Evolutionary conservation across 805 yeast genomes (phyloP).

Genomic region (Wickerhamomyces bisporus): DNA sequence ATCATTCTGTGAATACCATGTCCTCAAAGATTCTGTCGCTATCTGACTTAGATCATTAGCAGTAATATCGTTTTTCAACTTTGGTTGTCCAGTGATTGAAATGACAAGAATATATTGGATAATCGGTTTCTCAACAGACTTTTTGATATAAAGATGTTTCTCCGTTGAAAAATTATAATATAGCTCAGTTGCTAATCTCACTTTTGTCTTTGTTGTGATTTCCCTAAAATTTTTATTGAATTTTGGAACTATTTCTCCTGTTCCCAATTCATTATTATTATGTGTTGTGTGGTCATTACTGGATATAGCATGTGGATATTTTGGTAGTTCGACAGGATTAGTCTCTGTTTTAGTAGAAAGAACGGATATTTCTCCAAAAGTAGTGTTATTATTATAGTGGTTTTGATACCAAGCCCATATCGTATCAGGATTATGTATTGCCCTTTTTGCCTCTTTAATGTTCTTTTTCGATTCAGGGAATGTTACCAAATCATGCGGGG

Average conservation of each 20-base stretch:
- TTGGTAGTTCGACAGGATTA: slow-evolving; percentile 14
- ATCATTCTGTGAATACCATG: slow-evolving; percentile 9
- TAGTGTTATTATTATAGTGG: slow-evolving; percentile 3
- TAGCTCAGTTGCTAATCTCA: slow-evolving; percentile 29
- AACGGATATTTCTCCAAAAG: slow-evolving; percentile 18
- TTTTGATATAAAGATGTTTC: slow-evolving; percentile 31
- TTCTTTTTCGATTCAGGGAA: slow-evolving; percentile 15
- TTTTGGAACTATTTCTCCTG: slow-evolving; percentile 17
- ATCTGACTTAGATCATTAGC: slow-evolving; percentile 22
- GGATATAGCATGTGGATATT: slow-evolving; percentile 12
- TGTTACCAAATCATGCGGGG: slow-evolving; percentile 8
- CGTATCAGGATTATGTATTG: slow-evolving; percentile 13
- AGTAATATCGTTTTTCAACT: slow-evolving; percentile 9
- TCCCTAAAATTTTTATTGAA: slow-evolving; percentile 22
- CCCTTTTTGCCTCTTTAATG: slow-evolving; percentile 16
- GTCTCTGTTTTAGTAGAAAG: slow-evolving; percentile 20
- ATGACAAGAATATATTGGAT: slow-evolving; percentile 25
- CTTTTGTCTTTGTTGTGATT: slow-evolving; percentile 29
- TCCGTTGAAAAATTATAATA: slow-evolving; percentile 34
- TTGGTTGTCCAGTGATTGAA: slow-evolving; percentile 28
- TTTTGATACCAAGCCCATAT: slow-evolving; percentile 23
- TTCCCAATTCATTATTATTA: background rate
- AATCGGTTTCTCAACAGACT: slow-evolving; percentile 13
- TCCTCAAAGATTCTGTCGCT: slow-evolving; percentile 26
- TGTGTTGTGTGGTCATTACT: background rate